Evolutionary conservation across 2,329 filamentous ascomycete species (phyloP).

Genomic region (Waltergamsia citrina): DNA sequence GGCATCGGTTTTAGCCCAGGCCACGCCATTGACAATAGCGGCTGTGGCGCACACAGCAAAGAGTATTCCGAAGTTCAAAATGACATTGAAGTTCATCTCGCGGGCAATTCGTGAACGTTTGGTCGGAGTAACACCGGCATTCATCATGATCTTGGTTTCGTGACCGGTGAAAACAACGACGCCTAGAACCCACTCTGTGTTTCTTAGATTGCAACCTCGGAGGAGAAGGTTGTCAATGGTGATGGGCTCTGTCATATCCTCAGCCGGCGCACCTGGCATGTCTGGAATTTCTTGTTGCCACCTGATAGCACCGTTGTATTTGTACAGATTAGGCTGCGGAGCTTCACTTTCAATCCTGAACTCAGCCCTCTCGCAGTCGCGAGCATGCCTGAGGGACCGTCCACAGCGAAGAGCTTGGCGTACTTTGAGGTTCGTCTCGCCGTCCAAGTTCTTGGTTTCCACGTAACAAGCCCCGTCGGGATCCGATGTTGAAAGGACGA

Average conservation of each 20-base stretch:
- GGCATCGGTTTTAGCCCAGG: conserved; percentile 66
- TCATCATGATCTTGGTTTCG: conserved; percentile 99
- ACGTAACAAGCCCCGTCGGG: conserved; percentile 92
- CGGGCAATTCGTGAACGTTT: conserved; percentile 87
- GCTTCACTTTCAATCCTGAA: conserved; percentile 86
- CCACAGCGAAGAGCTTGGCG: conserved; percentile 84
- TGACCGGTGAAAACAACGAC: conserved; percentile 90
- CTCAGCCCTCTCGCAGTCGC: conserved; percentile 82
- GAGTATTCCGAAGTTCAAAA: conserved; percentile 91
- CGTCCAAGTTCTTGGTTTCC: conserved; percentile 96
- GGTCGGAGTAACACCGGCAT: conserved; percentile 87
- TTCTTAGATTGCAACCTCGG: conserved; percentile 85
- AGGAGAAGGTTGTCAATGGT: conserved; percentile 92
- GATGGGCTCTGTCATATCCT: conserved; percentile 84
- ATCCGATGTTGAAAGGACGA: conserved; percentile 88
- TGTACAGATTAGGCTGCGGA: conserved; percentile 88
- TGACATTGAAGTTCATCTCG: conserved; percentile 93
- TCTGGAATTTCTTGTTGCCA: conserved; percentile 70
- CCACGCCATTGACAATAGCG: conserved; percentile 74
- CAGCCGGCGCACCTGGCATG: conserved; percentile 50
- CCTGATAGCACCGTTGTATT: conserved; percentile 81
- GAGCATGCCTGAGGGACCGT: conserved; percentile 72
- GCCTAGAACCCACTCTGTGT: conserved; percentile 92
- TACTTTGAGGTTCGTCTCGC: conserved; percentile 95
- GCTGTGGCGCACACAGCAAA: conserved; percentile 82